Percentiles rank a stretch among this genome's conserved stretches.
Evolutionary conservation across 306 rosid genomes (phyloP).

Genomic region (Cicer pinnatifidum): DNA sequence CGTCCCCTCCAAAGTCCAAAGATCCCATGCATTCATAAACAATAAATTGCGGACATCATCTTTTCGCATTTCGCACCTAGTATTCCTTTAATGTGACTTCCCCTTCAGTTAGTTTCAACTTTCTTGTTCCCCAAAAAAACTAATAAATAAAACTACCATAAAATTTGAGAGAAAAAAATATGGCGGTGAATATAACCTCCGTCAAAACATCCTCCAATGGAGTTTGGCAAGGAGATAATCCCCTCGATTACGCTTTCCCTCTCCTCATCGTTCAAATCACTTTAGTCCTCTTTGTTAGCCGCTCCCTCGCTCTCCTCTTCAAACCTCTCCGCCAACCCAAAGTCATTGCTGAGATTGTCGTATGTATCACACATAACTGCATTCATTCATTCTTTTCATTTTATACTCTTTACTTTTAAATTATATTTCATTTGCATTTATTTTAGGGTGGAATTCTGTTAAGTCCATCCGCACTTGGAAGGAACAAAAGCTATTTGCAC

Average conservation of each 20-base stretch:
- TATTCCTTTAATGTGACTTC: too few species aligned
- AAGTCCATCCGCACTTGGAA: slow-evolving; percentile 79
- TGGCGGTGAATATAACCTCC: slow-evolving; percentile 58
- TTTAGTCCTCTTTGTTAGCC: slow-evolving; percentile 57
- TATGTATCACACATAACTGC: slow-evolving; percentile 26
- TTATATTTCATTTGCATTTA: neutral
- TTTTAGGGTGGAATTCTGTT: slow-evolving; percentile 80
- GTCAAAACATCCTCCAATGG: slow-evolving; percentile 74
- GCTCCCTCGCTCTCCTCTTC: slow-evolving; percentile 67
- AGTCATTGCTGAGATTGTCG: slow-evolving; percentile 82
- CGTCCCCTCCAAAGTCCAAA: too few species aligned
- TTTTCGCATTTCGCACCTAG: too few species aligned
- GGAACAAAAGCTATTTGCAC: slow-evolving; percentile 57
- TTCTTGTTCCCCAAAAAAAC: too few species aligned
- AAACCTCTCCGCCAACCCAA: slow-evolving; percentile 91
- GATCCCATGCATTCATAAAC: too few species aligned
- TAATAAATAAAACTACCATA: too few species aligned
- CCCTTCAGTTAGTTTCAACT: too few species aligned
- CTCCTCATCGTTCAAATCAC: slow-evolving; percentile 67
- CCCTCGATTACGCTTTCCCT: slow-evolving; percentile 76
- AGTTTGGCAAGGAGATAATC: slow-evolving; percentile 85
- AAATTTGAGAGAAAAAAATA: too few species aligned
- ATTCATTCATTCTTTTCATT: too few species aligned
- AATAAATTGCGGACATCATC: too few species aligned
- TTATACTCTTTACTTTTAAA: neutral